These are phyloP conservation scores for Bremia lactucae DNA, from an alignment of 352 stramenopile species.

Conservation along the genomic window DNA sequence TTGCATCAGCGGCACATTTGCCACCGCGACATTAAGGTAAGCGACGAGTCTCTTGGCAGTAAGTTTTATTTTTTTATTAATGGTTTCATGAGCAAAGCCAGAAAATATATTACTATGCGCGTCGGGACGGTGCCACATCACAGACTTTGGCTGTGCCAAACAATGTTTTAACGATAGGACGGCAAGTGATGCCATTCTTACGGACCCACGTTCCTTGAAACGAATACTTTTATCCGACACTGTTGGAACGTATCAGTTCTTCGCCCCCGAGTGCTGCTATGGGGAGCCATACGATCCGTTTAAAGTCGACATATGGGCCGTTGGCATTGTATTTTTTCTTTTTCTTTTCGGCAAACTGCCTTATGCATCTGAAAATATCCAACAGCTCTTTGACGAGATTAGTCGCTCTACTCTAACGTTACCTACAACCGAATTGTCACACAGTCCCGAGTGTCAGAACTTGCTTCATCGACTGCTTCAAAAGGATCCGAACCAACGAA, in stretches of 20 bases:
- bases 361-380: constrained; percentile 59
- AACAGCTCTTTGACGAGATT: constrained; percentile 79
- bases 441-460: constrained; percentile 28
- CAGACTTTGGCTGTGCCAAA: constrained; percentile 83
- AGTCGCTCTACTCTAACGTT: constrained; percentile 29
- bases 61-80: background rate
- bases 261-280: constrained; percentile 81
- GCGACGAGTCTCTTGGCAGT: background rate
- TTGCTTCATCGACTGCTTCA: constrained; percentile 42
- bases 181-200: background rate
- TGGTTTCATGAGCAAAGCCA: constrained; percentile 26
- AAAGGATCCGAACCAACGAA: constrained; percentile 39
- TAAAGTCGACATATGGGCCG: constrained; percentile 77
- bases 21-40: constrained; percentile 85
- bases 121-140: constrained; percentile 68
- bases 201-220: background rate
- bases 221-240: constrained; percentile 54
- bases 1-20: constrained; percentile 65
- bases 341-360: constrained; percentile 79
- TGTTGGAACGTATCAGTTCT: constrained; percentile 85
- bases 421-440: constrained; percentile 9
- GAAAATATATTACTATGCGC: constrained; percentile 83
- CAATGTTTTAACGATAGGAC: constrained; percentile 1
- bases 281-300: constrained; percentile 79
- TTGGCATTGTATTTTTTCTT: constrained; percentile 76